Base-by-base conservation (phyloP, 768 basidiomycete species). In the Gloeopeniophorella convolvens region DNA sequence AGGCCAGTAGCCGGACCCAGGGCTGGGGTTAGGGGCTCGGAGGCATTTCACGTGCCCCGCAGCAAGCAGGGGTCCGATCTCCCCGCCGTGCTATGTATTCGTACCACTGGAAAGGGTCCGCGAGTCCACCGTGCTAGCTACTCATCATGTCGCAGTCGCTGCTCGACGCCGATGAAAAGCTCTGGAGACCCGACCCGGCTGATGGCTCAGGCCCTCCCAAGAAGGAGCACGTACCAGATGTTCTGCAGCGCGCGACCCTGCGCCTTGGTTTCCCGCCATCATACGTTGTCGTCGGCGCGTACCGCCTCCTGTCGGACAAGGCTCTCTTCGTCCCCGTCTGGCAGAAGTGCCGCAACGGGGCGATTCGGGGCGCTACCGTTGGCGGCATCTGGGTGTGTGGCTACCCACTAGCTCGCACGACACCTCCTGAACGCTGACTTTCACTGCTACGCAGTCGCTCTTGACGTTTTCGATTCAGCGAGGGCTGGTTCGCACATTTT, bases 291-390 rank as follows among this genome's bases (percentile, higher is more conserved):
- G 90, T 96, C 0, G 92, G 92, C 0, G 76, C 82, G 15, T 95
- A 94, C 65, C 72, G 92, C 24, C 70, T 96, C 5, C 74, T 80
- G 60, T 89, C 85, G 0, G 91, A 94, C 64, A 71, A 76, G 32
- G 67, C 67, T 12, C 69, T 95, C 28, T 82, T 79, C 52, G 68
- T 72, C 21, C 89, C 91, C 4, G 82, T 85, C 7, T 90, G 92
- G 89, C 70, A 85, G 61, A 93, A 90, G 68, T 88, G 90, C 63
- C 77, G 73, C 55, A 84, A 94, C 66, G 93, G 86, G 0, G 77
- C 78, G 1, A 62, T 74, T 40, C 70, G 91, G 16, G 92, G 93
- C 0, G 69, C 77, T 0, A 65, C 77, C 13, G 83, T 89, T 33
- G 91, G 85, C 0, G 62, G 75, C 0, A 64, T 77, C 27, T 91